Evolutionary conservation across 2,329 filamentous ascomycete species (phyloP), one percentile per base, ranked within the genome.

Genomic region (Didymellaceae sp.): DNA sequence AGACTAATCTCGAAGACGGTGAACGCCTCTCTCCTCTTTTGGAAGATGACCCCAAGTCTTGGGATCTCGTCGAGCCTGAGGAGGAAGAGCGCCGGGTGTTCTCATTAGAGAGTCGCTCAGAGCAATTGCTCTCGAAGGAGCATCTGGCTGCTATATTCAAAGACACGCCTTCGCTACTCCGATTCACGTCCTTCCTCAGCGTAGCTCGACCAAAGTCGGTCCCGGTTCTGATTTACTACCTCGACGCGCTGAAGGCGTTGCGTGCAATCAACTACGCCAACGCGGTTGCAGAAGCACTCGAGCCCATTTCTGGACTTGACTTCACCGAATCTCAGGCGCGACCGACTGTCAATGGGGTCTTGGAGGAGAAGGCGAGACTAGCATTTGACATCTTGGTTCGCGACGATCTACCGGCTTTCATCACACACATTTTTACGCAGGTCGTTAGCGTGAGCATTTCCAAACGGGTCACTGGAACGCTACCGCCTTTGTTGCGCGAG

Each of bases 261-360:
- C 83, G 84, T 58, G 87, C 88, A 1, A 85, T 91, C 49, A 78
- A 80, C 25, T 91, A 91, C 61, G 82, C 86, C 16, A 90, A 91
- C 67, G 82, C 86, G 0, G 79, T 91, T 26, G 80, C 85, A 1
- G 80, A 83, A 53, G 80, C 84, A 2, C 75, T 89, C 7, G 78
- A 82, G 21, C 78, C 79, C 0, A 79, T 88, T 11, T 70, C 78
- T 4, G 81, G 78, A 0, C 74, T 82, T 24, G 78, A 80, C 2
- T 87, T 87, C 48, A 84, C 82, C 0, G 66, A 78, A 0, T 74
- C 77, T 3, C 68, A 74, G 2, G 77, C 82, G 1, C 75, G 77
- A 10, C 71, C 76, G 2, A 87, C 85, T 0, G 67, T 77, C 6
- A 90, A 89, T 59, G 70, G 74, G 2, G 75, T 80, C 0, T 73